Evolutionary conservation across 1,139 yeast species (phyloP).

Genomic region (Wickerhamomyces sp.): DNA sequence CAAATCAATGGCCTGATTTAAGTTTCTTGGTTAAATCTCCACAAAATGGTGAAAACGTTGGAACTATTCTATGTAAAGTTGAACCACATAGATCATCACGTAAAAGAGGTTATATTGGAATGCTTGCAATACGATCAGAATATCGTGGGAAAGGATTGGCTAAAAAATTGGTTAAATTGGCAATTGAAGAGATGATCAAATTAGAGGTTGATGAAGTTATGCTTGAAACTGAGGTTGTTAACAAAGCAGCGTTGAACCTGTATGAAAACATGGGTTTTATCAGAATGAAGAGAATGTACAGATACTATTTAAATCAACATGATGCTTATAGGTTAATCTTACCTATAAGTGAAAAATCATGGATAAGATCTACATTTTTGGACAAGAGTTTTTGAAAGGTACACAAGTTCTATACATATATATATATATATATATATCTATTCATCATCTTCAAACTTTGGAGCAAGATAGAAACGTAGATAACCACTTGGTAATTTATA

Average conservation of each 20-base stretch:
- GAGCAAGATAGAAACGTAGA: slow-evolving; percentile 93
- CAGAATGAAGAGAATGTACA: slow-evolving; percentile 70
- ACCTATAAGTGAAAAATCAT: slow-evolving; percentile 52
- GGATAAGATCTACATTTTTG: slow-evolving; percentile 38
- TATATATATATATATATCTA: too few species aligned
- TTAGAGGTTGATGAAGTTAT: slow-evolving; percentile 77
- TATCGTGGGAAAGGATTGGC: slow-evolving; percentile 83
- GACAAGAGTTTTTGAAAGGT: too few species aligned
- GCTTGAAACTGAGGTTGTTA: slow-evolving; percentile 87
- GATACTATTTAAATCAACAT: slow-evolving; percentile 86
- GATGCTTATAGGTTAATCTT: slow-evolving; percentile 84
- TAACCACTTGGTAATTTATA: slow-evolving; percentile 91
- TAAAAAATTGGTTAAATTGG: slow-evolving; percentile 54
- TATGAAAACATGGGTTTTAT: slow-evolving; percentile 88
- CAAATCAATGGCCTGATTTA: slow-evolving; percentile 65
- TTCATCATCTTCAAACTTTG: slow-evolving; percentile 91
- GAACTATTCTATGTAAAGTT: slow-evolving; percentile 81
- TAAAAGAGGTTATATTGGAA: slow-evolving; percentile 86
- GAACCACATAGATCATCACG: slow-evolving; percentile 72
- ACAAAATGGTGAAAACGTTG: slow-evolving; percentile 48
- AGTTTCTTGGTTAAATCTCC: slow-evolving; percentile 44
- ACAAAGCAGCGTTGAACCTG: slow-evolving; percentile 66
- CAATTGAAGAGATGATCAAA: slow-evolving; percentile 61
- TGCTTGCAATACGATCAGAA: slow-evolving; percentile 77
- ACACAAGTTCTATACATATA: too few species aligned